Evolutionary conservation across 306 rosid genomes (phyloP).

Genomic region (Ormosia emarginata): DNA sequence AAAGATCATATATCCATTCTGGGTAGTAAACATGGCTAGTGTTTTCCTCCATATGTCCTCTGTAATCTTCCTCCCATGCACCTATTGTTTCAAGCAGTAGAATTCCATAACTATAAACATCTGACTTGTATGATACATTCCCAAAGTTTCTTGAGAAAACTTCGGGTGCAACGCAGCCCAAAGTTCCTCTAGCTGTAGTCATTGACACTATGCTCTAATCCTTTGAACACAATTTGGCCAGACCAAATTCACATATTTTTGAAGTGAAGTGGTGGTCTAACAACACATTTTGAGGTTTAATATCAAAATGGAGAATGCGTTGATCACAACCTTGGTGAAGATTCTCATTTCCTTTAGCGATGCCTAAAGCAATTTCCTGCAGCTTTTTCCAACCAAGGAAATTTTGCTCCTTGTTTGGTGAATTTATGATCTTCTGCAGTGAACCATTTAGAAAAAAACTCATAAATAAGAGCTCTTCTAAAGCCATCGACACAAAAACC

Average conservation of each 20-base stretch:
- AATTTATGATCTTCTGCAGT: constrained; percentile 15
- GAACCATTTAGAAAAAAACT: constrained; percentile 38
- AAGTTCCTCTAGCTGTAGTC: constrained; percentile 39
- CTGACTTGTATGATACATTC: constrained; percentile 24
- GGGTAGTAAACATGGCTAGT: constrained; percentile 2
- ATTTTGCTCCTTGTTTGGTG: not conserved
- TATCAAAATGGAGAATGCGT: constrained; percentile 41
- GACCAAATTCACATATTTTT: constrained; percentile 40
- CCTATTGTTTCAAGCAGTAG: constrained; percentile 36
- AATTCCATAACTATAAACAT: constrained; percentile 39
- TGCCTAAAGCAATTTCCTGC: constrained; percentile 28
- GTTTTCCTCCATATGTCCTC: not conserved
- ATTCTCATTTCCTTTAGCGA: constrained; percentile 44
- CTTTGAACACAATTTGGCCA: constrained; percentile 39
- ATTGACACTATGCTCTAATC: constrained; percentile 36
- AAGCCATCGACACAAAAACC: constrained; percentile 45
- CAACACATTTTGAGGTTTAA: constrained; percentile 42
- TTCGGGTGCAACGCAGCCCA: constrained; percentile 46
- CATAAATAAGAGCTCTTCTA: constrained; percentile 39
- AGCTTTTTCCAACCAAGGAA: constrained; percentile 35
- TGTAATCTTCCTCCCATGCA: constrained; percentile 19
- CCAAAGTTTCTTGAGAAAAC: constrained; percentile 42
- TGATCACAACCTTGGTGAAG: constrained; percentile 43
- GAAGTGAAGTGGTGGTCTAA: constrained; percentile 27
- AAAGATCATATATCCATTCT: constrained; percentile 10